Evolutionary conservation across 768 basidiomycete genomes (phyloP).

Genomic region (Trametes maxima): DNA sequence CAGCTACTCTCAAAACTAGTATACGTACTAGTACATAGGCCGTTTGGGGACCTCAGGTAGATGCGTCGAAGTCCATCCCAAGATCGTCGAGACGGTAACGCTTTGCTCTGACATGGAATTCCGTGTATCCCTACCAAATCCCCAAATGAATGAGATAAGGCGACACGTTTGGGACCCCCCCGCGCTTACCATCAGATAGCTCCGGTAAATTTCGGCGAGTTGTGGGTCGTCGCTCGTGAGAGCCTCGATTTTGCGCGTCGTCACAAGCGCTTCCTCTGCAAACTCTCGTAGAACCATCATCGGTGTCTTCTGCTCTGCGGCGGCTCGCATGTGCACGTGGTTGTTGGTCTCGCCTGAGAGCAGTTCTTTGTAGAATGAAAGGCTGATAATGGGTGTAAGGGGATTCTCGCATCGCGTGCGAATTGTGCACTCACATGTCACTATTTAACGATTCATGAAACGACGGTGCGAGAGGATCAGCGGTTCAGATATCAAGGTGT

Average conservation of each 20-base stretch:
- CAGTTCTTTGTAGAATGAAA: background rate
- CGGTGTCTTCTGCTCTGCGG: background rate
- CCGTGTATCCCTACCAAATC: background rate
- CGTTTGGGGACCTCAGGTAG: too few species aligned
- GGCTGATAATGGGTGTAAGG: background rate
- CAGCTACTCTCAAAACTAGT: too few species aligned
- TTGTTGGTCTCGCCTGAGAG: background rate
- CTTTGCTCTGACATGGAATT: background rate
- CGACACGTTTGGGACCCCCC: background rate
- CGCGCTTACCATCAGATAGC: conserved; percentile 3
- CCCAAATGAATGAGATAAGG: too few species aligned
- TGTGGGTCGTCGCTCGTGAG: background rate
- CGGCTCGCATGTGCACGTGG: background rate
- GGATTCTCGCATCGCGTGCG: background rate
- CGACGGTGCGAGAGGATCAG: too few species aligned
- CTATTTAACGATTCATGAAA: conserved; percentile 1
- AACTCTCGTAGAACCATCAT: background rate
- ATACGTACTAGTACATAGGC: too few species aligned
- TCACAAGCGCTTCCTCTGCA: background rate
- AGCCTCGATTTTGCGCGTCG: background rate
- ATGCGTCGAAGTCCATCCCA: too few species aligned
- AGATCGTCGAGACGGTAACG: background rate
- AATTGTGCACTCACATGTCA: conserved; percentile 12
- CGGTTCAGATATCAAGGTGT: background rate
- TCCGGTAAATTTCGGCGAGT: background rate